Evolutionary conservation across 2,329 filamentous ascomycete genomes (phyloP).

Genomic region (Didymella segeticola): DNA sequence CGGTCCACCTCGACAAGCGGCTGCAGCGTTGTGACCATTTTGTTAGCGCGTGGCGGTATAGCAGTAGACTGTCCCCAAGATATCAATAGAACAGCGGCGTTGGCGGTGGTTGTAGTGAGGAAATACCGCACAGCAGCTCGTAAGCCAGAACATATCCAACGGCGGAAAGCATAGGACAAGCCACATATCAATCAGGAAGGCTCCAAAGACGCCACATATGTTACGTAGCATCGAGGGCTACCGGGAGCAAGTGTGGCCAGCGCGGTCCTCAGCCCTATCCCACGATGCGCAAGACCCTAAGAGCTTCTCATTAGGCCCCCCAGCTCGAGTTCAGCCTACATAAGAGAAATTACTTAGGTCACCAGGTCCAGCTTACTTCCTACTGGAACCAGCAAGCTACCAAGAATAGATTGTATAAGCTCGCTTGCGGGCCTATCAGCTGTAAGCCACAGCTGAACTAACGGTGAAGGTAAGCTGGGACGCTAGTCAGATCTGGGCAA

Average conservation of each 20-base stretch:
- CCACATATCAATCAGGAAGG: not conserved
- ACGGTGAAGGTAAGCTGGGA: not conserved
- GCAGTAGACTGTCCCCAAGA: too few species aligned
- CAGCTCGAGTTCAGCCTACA: not conserved
- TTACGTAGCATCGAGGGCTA: not conserved
- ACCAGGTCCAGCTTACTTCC: not conserved
- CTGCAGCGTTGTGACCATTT: too few species aligned
- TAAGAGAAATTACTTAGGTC: not conserved
- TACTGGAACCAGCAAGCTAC: not conserved
- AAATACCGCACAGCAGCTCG: not conserved
- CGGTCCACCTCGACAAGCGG: too few species aligned
- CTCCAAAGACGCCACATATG: not conserved
- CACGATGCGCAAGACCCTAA: not conserved
- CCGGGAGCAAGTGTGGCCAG: not conserved
- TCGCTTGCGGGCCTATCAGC: constrained; percentile 1
- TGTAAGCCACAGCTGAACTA: not conserved
- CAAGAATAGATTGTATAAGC: constrained; percentile 3
- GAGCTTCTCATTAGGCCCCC: not conserved
- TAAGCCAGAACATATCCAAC: not conserved
- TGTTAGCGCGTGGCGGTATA: too few species aligned
- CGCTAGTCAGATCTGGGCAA: constrained; percentile 2
- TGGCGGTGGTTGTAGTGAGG: not conserved
- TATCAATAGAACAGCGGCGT: too few species aligned
- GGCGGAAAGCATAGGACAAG: not conserved
- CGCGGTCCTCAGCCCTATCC: not conserved